A percentile compares a stretch with the other conserved stretches of the same genome.
Conservation (phyloP, 768 basidiomycete genomes). For the Suillus tomentosus region DNA sequence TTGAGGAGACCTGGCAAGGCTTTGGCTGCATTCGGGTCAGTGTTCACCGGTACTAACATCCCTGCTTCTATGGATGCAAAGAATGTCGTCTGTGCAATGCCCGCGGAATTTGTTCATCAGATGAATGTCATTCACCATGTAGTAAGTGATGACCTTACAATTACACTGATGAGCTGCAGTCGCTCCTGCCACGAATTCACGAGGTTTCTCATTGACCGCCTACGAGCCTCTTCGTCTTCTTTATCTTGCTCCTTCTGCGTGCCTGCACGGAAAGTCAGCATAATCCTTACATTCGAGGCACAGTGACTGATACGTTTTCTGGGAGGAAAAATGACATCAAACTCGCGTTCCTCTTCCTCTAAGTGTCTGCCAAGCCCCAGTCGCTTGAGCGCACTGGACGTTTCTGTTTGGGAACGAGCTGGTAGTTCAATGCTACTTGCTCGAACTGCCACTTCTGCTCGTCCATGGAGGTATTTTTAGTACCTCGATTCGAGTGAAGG, state of each 20-base stretch:
- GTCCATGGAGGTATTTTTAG: not conserved
- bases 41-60: slow-evolving; percentile 44
- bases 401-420: slow-evolving; percentile 18
- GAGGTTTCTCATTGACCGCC: slow-evolving; percentile 49
- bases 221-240: slow-evolving; percentile 46
- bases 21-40: slow-evolving; percentile 23
- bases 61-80: slow-evolving; percentile 61
- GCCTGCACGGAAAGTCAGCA: slow-evolving; percentile 25
- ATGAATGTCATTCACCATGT: not conserved
- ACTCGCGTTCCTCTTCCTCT: slow-evolving; percentile 21
- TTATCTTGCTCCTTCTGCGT: slow-evolving; percentile 54
- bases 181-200: slow-evolving; percentile 66
- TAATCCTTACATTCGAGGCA: not conserved
- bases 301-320: slow-evolving; percentile 23
- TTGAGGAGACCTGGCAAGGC: slow-evolving; percentile 18
- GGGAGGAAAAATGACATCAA: slow-evolving; percentile 7
- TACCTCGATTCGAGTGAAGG: not conserved
- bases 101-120: not conserved
- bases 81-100: slow-evolving; percentile 53
- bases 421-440: not conserved
- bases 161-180: slow-evolving; percentile 60
- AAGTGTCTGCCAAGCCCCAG: slow-evolving; percentile 21
- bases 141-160: slow-evolving; percentile 39
- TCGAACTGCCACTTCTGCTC: slow-evolving; percentile 9
- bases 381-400: slow-evolving; percentile 24